A percentile compares a stretch with the other conserved stretches of the same genome.
Conservation (phyloP, 2,329 filamentous ascomycete species). For the Zasmidium cellare region DNA sequence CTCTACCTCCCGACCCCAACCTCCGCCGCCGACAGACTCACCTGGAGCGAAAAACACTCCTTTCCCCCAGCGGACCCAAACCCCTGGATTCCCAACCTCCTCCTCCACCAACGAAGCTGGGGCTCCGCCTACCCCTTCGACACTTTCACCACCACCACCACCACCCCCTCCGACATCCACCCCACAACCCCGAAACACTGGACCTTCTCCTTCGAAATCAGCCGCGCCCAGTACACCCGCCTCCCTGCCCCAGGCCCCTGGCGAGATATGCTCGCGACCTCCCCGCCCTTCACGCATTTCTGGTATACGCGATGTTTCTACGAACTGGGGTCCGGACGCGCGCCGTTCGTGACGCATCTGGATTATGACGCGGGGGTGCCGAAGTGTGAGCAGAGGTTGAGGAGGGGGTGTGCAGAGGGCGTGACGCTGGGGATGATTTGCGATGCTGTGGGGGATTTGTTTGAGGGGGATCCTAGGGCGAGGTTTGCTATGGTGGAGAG, state of each 20-base stretch:
- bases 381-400: conserved; percentile 21
- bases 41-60: conserved; percentile 14
- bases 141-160: conserved; percentile 10
- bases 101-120: conserved; percentile 24
- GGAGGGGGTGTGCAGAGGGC: conserved; percentile 6
- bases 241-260: conserved; percentile 9
- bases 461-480: conserved; percentile 14
- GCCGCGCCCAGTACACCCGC: conserved; percentile 14
- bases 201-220: conserved; percentile 25
- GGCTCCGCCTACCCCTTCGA: conserved; percentile 25
- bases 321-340: conserved; percentile 23
- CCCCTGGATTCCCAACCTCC: conserved; percentile 23
- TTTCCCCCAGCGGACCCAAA: conserved; percentile 20
- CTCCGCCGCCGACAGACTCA: conserved; percentile 1
- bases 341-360: conserved; percentile 26
- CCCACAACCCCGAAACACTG: conserved; percentile 16
- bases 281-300: conserved; percentile 21
- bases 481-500: conserved; percentile 26
- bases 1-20: conserved; percentile 22
- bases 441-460: conserved; percentile 31
- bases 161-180: conserved; percentile 6
- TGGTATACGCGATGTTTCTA: conserved; percentile 27
- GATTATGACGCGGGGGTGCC: conserved; percentile 20
- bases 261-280: conserved; percentile 20
- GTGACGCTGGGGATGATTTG: conserved; percentile 22